phyloP scores from a whole-genome alignment of 805 yeast genomes.

The Kluyveromyces siamensis region DNA sequence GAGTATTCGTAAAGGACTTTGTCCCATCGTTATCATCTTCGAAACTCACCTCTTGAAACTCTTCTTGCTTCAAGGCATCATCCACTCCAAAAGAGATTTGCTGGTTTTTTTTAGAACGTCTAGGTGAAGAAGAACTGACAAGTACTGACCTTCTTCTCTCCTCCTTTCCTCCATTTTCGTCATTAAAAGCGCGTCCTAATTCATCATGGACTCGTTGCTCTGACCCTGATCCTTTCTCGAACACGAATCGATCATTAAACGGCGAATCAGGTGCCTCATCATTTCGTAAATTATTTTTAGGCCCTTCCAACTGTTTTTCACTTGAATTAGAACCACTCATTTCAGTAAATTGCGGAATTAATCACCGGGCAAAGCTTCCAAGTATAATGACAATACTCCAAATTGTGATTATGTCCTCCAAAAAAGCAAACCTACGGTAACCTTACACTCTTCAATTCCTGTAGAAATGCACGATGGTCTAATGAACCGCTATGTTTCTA shows the following conservation, averaged over 20 bases:
- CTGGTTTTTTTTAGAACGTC: constrained; percentile 4
- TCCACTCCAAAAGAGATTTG: constrained; percentile 11
- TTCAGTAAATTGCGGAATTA: background rate
- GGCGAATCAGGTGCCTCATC: constrained; percentile 19
- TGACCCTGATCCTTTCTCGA: constrained; percentile 8
- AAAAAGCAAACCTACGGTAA: background rate
- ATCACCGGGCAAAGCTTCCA: background rate
- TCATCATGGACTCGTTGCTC: background rate
- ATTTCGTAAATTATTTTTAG: background rate
- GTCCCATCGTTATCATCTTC: constrained; percentile 13
- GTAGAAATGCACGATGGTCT: background rate
- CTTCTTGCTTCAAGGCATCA: constrained; percentile 8
- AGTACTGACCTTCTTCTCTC: background rate
- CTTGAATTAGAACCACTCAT: background rate
- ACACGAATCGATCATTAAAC: constrained; percentile 22
- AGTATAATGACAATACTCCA: background rate
- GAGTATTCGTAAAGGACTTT: constrained; percentile 23
- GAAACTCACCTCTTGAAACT: constrained; percentile 11
- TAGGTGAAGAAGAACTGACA: background rate
- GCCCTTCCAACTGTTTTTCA: background rate
- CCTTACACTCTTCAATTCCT: background rate
- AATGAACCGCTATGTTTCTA: background rate
- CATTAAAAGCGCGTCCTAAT: background rate
- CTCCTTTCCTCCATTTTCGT: background rate
- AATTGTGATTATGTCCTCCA: background rate